Evolutionary conservation across 192 early-diverging fungal species (phyloP), one percentile per base, ranked within the genome.

Genomic region (Kickxella alabastrina): DNA sequence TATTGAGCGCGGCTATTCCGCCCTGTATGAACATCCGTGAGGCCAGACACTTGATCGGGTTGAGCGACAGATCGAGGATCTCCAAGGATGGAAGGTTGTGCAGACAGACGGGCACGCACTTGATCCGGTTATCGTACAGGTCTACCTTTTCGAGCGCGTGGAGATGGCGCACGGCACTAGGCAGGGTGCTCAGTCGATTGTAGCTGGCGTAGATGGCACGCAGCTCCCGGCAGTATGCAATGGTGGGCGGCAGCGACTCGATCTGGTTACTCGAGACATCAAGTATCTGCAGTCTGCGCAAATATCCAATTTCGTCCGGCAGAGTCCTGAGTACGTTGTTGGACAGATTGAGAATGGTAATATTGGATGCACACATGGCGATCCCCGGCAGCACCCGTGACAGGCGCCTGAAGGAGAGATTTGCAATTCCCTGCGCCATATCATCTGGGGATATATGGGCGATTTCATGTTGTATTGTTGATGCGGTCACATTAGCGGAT

Each of bases 241-340:
- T 25, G 2, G 62, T 61, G 15, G 54, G 40, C 3, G 62, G 69
- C 23, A 73, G 49, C 27, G 25, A 12, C n/a, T 48, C 29, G 2
- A 65, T 54, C 31, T 38, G 21, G 45, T 73, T 73, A 17, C 43
- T 22, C 14, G 62, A 54, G 10, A 73, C 48, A 21, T 73, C 54
- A 9, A 73, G 39, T 2, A 10, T 13, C 54, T 65, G 57, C 28
- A 73, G 50, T 38, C 38, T 52, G n/a, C 43, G 54, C 50, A 65
- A 19, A 32, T 53, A 44, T 1, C 68, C 68, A n/a, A 72, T 64
- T 31, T 59, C 68, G 18, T 65, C 61, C 3, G 68, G 68, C 12
- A 72, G 48, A 15, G 4, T 7, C 24, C 3, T 44, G 25, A 72
- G 58, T 34, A 29, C 35, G 49, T 60, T 72, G 43, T 50, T 36